A percentile compares a stretch with the other conserved stretches of the same genome.
phyloP scores from a whole-genome alignment of 164 flowering plant genomes.

The Stephania yunnanensis region DNA sequence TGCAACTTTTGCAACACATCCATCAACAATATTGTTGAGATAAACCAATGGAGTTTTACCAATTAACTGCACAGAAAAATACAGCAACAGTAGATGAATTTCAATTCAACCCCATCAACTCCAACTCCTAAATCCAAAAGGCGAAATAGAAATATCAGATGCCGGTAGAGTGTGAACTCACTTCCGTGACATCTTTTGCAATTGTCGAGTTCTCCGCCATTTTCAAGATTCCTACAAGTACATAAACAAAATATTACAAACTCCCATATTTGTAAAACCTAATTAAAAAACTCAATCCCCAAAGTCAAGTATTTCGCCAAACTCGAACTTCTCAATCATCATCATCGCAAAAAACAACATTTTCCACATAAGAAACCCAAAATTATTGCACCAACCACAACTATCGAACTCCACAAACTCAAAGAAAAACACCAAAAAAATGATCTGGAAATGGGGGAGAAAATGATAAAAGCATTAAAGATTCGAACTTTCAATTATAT shows the following conservation, averaged over 20 bases:
- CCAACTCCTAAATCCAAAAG: neutral
- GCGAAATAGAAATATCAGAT: too few relatives aligned
- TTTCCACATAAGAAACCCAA: neutral
- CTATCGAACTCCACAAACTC: neutral
- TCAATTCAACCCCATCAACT: slow-evolving; percentile 4
- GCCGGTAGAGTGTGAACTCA: slow-evolving; percentile 18
- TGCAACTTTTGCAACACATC: slow-evolving; percentile 43
- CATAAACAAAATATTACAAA: neutral
- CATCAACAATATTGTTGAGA: slow-evolving; percentile 67
- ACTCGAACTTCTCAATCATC: neutral
- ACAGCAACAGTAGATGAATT: neutral
- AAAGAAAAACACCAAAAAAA: neutral
- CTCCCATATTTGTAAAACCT: neutral
- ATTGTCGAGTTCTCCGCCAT: slow-evolving; percentile 45
- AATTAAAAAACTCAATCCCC: neutral
- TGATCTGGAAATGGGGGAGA: too few relatives aligned
- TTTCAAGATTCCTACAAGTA: slow-evolving; percentile 15
- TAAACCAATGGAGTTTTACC: slow-evolving; percentile 86
- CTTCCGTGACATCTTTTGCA: slow-evolving; percentile 72
- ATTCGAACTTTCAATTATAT: too few relatives aligned
- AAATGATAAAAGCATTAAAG: too few relatives aligned
- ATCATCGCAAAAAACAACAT: neutral
- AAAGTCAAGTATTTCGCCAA: neutral
- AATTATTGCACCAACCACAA: neutral
- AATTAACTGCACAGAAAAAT: slow-evolving; percentile 38